phyloP scores from a whole-genome alignment of 495 filamentous ascomycete genomes.

The Niebla homalea region DNA sequence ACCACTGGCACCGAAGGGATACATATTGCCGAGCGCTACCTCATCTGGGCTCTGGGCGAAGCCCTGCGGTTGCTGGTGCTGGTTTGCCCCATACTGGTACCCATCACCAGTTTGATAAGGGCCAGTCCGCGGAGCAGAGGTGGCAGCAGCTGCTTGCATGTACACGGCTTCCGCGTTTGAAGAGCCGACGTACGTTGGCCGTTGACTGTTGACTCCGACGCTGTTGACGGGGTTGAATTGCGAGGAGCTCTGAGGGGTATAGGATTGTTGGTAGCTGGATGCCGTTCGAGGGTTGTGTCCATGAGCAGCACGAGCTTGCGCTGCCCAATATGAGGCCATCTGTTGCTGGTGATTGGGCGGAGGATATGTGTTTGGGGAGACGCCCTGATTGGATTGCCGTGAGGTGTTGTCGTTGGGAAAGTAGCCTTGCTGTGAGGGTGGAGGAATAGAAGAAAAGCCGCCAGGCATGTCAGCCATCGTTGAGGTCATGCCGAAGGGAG shows the following conservation, averaged over 20 bases:
- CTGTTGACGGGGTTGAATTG: slow-evolving; percentile 13
- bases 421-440: slow-evolving; percentile 7
- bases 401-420: neutral
- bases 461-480: slow-evolving; percentile 6
- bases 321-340: slow-evolving; percentile 2
- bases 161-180: slow-evolving; percentile 13
- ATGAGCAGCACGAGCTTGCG: neutral
- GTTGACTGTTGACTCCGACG: neutral
- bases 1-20: no score
- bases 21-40: slow-evolving; percentile 1
- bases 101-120: slow-evolving; percentile 4
- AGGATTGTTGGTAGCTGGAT: no score
- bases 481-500: slow-evolving; percentile 7
- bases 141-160: slow-evolving; percentile 4
- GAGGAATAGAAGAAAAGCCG: slow-evolving; percentile 1
- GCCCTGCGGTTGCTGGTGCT: slow-evolving; percentile 8
- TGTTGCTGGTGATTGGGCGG: slow-evolving; percentile 9
- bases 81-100: slow-evolving; percentile 6
- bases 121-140: slow-evolving; percentile 9
- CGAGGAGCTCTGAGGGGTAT: neutral
- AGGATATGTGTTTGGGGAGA: slow-evolving; percentile 16
- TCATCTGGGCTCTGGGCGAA: slow-evolving; percentile 4
- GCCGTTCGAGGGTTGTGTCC: no score
- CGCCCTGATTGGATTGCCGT: slow-evolving; percentile 8
- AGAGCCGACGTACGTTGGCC: neutral